Conservation (phyloP, 441 rosid species). For the Macaranga tanarius region DNA sequence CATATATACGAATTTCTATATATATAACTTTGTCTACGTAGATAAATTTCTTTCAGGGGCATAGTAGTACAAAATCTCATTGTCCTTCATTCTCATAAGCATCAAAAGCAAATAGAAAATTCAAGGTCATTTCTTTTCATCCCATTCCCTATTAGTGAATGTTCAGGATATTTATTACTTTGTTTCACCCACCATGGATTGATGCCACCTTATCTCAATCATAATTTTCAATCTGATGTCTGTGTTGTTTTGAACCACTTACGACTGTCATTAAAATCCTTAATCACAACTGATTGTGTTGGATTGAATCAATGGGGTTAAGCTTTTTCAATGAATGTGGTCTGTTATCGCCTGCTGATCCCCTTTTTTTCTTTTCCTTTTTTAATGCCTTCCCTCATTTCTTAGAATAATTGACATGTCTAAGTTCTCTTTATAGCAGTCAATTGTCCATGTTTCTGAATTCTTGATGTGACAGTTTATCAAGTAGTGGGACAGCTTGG, state of each 20-base stretch:
- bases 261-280: background rate
- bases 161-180: no score
- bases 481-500: background rate
- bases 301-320: background rate
- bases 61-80: no score
- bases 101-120: no score
- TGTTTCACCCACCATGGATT: background rate
- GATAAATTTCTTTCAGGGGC: no score
- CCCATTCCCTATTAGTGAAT: no score
- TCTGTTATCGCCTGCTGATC: background rate
- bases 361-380: background rate
- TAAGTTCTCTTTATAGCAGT: background rate
- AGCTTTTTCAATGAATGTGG: background rate
- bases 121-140: no score
- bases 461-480: conserved; percentile 5
- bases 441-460: background rate
- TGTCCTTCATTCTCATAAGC: no score
- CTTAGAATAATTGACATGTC: background rate
- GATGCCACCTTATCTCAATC: background rate
- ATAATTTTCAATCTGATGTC: background rate
- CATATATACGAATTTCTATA: no score
- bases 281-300: background rate
- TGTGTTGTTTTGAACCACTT: background rate
- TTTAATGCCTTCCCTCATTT: background rate
- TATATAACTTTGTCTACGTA: no score